These are phyloP conservation scores for Hamamelis virginiana DNA, from an alignment of 164 flowering plant species.

Conservation along the genomic window DNA sequence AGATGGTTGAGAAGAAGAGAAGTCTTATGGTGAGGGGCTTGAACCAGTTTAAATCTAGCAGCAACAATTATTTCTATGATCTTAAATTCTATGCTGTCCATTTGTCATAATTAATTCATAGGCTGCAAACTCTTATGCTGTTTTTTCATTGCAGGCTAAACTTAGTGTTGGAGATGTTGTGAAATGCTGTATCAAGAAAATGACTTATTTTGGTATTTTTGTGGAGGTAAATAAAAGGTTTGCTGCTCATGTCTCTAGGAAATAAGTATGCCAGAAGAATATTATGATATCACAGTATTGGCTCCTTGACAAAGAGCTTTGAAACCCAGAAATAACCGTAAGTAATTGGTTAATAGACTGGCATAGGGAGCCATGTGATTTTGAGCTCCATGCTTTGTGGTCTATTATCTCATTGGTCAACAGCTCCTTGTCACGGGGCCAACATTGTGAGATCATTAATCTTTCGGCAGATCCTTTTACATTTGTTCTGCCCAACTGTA, in stretches of 20 bases:
- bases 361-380: background rate
- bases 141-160: constrained; percentile 56
- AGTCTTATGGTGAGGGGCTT: constrained; percentile 66
- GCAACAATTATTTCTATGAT: too few relatives aligned
- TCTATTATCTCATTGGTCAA: background rate
- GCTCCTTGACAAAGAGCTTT: background rate
- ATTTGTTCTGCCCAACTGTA: constrained; percentile 1
- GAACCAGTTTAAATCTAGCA: background rate
- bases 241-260: background rate
- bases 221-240: constrained; percentile 60
- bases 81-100: background rate
- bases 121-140: background rate
- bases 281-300: background rate
- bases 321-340: background rate
- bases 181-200: constrained; percentile 75
- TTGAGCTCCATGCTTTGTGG: background rate
- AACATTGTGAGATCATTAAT: background rate
- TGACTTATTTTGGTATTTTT: constrained; percentile 88
- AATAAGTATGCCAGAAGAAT: background rate
- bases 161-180: constrained; percentile 84
- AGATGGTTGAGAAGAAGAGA: constrained; percentile 65
- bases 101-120: background rate
- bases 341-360: background rate
- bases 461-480: background rate
- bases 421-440: background rate